Evolutionary conservation across 2,329 filamentous ascomycete species (phyloP).

Genomic region (Curvularia eragrostidis): DNA sequence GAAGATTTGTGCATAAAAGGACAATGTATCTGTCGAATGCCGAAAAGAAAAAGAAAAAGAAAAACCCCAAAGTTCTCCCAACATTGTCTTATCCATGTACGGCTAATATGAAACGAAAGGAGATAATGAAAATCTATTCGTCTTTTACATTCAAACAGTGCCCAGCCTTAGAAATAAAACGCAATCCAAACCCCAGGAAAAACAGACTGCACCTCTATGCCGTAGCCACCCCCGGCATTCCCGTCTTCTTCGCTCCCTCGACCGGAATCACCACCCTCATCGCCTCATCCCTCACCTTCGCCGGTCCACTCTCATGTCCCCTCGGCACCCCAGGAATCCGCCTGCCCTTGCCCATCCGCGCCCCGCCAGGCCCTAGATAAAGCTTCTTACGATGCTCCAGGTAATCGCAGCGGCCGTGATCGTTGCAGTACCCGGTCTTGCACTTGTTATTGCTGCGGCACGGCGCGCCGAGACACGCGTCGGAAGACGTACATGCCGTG

Average conservation of each 20-base stretch:
- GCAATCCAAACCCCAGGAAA: too few species aligned
- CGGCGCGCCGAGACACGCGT: conserved; percentile 33
- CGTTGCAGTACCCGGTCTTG: conserved; percentile 45
- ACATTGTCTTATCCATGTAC: background rate
- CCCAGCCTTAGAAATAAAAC: too few species aligned
- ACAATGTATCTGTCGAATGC: background rate
- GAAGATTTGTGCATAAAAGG: background rate
- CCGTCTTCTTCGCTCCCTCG: conserved; percentile 35
- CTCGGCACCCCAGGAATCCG: conserved; percentile 30
- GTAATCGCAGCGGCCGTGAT: conserved; percentile 40
- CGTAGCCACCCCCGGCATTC: background rate
- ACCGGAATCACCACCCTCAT: conserved; percentile 37
- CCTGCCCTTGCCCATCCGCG: conserved; percentile 23
- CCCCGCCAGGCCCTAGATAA: conserved; percentile 30
- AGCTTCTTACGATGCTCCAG: conserved; percentile 22
- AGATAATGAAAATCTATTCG: background rate
- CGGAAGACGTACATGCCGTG: conserved; percentile 23
- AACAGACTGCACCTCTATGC: too few species aligned
- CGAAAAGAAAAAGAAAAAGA: too few species aligned
- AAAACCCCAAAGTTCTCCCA: background rate
- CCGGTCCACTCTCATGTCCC: conserved; percentile 35
- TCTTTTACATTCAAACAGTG: background rate
- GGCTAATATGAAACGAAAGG: background rate
- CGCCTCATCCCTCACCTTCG: conserved; percentile 41
- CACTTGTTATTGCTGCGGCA: conserved; percentile 41